Base-by-base conservation (phyloP, 1,139 yeast genomes). In the Magnusiomyces tetraspermus region DNA sequence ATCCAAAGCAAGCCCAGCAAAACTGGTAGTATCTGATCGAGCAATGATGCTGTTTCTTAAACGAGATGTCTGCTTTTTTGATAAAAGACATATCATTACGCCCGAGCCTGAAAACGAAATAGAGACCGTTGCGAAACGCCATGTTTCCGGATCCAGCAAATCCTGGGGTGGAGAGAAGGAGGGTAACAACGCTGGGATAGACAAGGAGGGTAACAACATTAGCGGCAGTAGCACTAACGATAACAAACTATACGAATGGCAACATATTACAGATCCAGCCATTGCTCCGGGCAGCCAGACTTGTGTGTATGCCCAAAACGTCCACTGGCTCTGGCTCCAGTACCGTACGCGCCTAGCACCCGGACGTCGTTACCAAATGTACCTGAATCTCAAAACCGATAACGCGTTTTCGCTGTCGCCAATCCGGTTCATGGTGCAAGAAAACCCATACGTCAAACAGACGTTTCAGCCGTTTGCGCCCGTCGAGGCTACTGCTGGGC, bases 261-360 rank as follows among this genome's bases (percentile, higher is more conserved):
- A 59, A 41, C 52, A 51, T 22, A 52, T 59, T 15, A 53, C 56
- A 10, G 62, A 61, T 2, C 58, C 58, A 33, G 58, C 60, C 10
- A 58, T 36, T 2, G 26, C 51, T 1, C 38, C 50, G 2, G 19
- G 50, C 6, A 45, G 62, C 59, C 67, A 66, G n/a, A 50, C 57
- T 8, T 57, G 62, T 13, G 41, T 64, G 40, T 54, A 57, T 41
- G 67, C 67, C 15, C 53, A 63, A 37, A 62, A 61, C 49, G 67
- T 64, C 8, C 57, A 57, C 15, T 55, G 57, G 49, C 56, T 62
- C 24, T 58, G 59, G 36, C 56, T 65, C 22, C 50, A 54, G 46
- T 59, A 63, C 53, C 49, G 53, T n/a, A 62, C 66, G 3, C 49
- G 55, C 22, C 59, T 65, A 13, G 55, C 60, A 2, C 63, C 66